These are phyloP conservation scores for Leccinum solheimii DNA, from an alignment of 1,284 basidiomycete species.

Conservation along the genomic window DNA sequence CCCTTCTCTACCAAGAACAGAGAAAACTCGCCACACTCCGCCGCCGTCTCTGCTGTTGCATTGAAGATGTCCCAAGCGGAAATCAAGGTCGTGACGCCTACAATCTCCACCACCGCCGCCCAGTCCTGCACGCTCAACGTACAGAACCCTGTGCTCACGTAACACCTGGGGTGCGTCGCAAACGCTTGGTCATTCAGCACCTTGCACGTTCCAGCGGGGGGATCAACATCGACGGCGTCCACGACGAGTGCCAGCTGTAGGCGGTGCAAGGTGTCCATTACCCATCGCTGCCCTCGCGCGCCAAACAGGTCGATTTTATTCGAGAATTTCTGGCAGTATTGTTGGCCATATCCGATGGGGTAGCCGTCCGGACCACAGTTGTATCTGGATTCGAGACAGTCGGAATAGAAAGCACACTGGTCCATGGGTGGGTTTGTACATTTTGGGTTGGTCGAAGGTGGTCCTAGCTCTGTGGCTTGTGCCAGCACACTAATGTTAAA, in stretches of 20 bases:
- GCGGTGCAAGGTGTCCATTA: constrained; percentile 47
- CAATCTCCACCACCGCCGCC: constrained; percentile 40
- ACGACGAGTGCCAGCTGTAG: constrained; percentile 43
- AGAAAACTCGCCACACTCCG: constrained; percentile 16
- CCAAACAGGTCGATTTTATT: constrained; percentile 31
- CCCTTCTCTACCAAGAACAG: constrained; percentile 15
- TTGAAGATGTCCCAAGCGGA: constrained; percentile 27
- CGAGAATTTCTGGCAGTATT: constrained; percentile 42
- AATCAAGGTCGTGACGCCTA: constrained; percentile 30
- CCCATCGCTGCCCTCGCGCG: constrained; percentile 41
- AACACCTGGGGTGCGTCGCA: constrained; percentile 43
- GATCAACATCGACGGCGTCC: constrained; percentile 30
- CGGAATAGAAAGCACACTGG: constrained; percentile 45
- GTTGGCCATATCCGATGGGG: constrained; percentile 42
- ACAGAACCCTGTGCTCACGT: constrained; percentile 42
- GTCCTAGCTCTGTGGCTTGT: constrained; percentile 5
- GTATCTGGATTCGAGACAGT: constrained; percentile 45
- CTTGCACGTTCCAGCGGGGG: constrained; percentile 31
- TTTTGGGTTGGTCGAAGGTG: constrained; percentile 21
- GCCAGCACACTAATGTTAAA: background rate
- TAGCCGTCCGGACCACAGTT: constrained; percentile 45
- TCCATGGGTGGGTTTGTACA: constrained; percentile 40
- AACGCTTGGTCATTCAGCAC: constrained; percentile 40
- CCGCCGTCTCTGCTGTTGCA: constrained; percentile 10
- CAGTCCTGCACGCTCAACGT: constrained; percentile 37